Evolutionary conservation across 805 yeast genomes (phyloP).

Genomic region (Candida insectalens): DNA sequence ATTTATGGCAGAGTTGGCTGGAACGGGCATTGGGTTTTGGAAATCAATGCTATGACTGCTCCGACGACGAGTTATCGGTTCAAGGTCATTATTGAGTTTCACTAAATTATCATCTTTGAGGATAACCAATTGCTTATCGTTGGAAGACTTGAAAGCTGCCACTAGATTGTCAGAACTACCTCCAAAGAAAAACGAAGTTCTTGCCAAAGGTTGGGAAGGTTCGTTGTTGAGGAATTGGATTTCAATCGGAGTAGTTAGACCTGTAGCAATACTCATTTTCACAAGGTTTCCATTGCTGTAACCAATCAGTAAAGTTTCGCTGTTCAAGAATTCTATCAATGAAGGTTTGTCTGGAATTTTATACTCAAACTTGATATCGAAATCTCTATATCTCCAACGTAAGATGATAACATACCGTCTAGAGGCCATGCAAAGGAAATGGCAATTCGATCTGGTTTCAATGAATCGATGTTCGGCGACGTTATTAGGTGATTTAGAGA

Average conservation of each 20-base stretch:
- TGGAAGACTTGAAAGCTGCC: slow-evolving; percentile 15
- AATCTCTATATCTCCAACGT: slow-evolving; percentile 15
- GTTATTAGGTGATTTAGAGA: slow-evolving; percentile 3
- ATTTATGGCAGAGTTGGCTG: slow-evolving; percentile 3
- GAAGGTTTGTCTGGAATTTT: slow-evolving; percentile 17
- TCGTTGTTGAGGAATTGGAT: slow-evolving; percentile 12
- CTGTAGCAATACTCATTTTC: slow-evolving; percentile 9
- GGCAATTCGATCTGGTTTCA: slow-evolving; percentile 7
- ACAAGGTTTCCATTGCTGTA: slow-evolving; percentile 18
- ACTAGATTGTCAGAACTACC: slow-evolving; percentile 8
- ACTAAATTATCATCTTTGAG: slow-evolving; percentile 17
- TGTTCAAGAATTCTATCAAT: slow-evolving; percentile 15
- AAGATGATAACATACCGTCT: slow-evolving; percentile 16
- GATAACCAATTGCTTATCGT: slow-evolving; percentile 17
- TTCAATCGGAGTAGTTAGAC: slow-evolving; percentile 12
- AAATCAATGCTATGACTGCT: slow-evolving; percentile 12
- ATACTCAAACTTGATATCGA: slow-evolving; percentile 16
- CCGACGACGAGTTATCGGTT: slow-evolving; percentile 10
- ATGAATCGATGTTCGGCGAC: slow-evolving; percentile 3
- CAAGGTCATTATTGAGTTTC: slow-evolving; percentile 14
- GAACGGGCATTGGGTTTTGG: slow-evolving; percentile 12
- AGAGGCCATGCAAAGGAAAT: slow-evolving; percentile 13
- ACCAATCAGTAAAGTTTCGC: slow-evolving; percentile 13
- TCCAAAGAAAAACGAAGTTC: slow-evolving; percentile 13
- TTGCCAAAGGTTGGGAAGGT: background rate